phyloP scores from a whole-genome alignment of 768 basidiomycete species.

The Suillus subalutaceus region DNA sequence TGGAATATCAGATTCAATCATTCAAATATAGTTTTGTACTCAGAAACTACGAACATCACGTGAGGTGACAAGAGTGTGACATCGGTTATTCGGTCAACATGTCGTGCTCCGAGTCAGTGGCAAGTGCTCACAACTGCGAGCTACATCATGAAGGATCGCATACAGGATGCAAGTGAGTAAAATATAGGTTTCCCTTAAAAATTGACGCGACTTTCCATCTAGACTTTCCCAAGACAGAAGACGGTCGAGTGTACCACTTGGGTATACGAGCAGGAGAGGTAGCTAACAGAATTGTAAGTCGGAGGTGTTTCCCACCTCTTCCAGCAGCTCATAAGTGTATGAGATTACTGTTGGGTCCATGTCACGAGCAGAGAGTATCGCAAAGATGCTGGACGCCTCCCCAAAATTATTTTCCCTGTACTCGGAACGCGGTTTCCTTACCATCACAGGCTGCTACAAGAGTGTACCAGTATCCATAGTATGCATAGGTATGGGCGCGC shows the following conservation, averaged over 20 bases:
- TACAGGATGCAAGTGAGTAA: slow-evolving; percentile 69
- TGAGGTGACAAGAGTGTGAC: not conserved
- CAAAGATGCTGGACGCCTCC: slow-evolving; percentile 58
- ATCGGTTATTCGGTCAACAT: not conserved
- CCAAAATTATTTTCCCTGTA: slow-evolving; percentile 62
- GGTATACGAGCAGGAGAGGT: slow-evolving; percentile 77
- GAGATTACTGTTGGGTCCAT: slow-evolving; percentile 78
- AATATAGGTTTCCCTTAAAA: not conserved
- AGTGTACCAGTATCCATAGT: slow-evolving; percentile 69
- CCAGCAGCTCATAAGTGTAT: slow-evolving; percentile 3
- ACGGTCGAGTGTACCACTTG: slow-evolving; percentile 79
- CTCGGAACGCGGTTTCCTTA: slow-evolving; percentile 78
- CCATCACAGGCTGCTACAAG: slow-evolving; percentile 67
- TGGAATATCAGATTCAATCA: too few species aligned
- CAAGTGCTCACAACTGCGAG: not conserved
- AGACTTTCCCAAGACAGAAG: slow-evolving; percentile 80
- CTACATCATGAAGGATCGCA: slow-evolving; percentile 56
- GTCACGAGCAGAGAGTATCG: slow-evolving; percentile 64
- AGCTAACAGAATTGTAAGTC: slow-evolving; percentile 73
- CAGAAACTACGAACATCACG: not conserved
- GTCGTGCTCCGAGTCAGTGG: not conserved
- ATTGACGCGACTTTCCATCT: slow-evolving; percentile 11
- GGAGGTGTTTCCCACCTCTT: slow-evolving; percentile 8
- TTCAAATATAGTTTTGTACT: too few species aligned
- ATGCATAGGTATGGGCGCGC: slow-evolving; percentile 82